Evolutionary conservation across 2,329 filamentous ascomycete species (phyloP).

Genomic region (Epichloe uncinata): DNA sequence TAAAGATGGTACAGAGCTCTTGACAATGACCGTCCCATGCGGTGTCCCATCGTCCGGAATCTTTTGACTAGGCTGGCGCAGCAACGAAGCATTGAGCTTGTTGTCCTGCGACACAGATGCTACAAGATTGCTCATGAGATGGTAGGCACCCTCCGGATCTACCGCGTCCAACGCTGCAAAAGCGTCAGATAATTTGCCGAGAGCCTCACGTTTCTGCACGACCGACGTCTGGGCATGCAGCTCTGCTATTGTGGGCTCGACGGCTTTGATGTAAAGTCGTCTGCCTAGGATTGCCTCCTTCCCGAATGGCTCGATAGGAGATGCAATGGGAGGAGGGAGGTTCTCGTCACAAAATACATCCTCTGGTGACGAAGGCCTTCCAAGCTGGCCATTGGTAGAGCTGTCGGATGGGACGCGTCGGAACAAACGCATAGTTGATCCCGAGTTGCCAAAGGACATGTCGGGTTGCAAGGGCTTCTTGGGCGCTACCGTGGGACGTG

Average conservation of each 20-base stretch:
- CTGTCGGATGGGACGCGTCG: conserved; percentile 67
- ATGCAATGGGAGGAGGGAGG: conserved; percentile 32
- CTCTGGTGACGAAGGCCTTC: conserved; percentile 23
- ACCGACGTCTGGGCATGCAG: conserved; percentile 64
- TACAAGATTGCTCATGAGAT: conserved; percentile 67
- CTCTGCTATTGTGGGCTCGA: conserved; percentile 77
- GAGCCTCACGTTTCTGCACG: conserved; percentile 61
- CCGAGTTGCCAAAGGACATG: conserved; percentile 85
- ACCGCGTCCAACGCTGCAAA: conserved; percentile 73
- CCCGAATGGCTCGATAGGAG: conserved; percentile 43
- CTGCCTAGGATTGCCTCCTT: conserved; percentile 79
- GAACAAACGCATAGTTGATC: conserved; percentile 85
- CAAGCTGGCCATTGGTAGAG: conserved; percentile 30
- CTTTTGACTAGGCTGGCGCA: conserved; percentile 28
- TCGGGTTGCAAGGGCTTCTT: conserved; percentile 79
- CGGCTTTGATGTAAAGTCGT: conserved; percentile 64
- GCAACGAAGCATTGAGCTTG: conserved; percentile 43
- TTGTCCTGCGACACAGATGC: conserved; percentile 58
- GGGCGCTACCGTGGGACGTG: conserved; percentile 29
- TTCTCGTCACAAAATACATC: conserved; percentile 49
- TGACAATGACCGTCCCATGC: conserved; percentile 44
- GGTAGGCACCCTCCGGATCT: conserved; percentile 82
- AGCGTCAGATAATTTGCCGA: conserved; percentile 72
- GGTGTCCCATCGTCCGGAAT: conserved; percentile 31
- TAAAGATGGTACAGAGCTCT: conserved; percentile 31